A percentile compares a stretch with the other conserved stretches of the same genome.
phyloP scores from a whole-genome alignment of 2,329 filamentous ascomycete genomes.

The Stagonosporopsis cucurbitacearum region DNA sequence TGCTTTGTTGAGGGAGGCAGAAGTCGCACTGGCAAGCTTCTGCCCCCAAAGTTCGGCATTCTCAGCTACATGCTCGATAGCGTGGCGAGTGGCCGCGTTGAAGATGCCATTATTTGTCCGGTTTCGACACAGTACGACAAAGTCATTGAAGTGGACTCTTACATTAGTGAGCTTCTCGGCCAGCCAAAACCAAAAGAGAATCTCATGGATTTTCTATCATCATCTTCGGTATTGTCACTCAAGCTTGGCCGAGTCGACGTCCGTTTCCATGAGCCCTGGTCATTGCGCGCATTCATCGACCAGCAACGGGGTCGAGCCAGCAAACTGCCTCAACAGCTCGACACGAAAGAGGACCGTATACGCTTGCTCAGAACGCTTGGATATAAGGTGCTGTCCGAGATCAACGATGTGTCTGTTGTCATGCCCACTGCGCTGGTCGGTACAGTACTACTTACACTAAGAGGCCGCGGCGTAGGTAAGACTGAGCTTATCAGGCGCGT shows the following conservation, averaged over 20 bases:
- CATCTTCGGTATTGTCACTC: slow-evolving; percentile 85
- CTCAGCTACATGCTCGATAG: slow-evolving; percentile 90
- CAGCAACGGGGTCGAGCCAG: slow-evolving; percentile 71
- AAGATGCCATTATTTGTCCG: slow-evolving; percentile 92
- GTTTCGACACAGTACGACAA: slow-evolving; percentile 99
- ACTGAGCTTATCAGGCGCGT: slow-evolving; percentile 84
- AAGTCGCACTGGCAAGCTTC: slow-evolving; percentile 89
- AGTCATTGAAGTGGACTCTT: slow-evolving; percentile 90
- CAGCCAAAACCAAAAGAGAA: slow-evolving; percentile 97
- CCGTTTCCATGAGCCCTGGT: slow-evolving; percentile 96
- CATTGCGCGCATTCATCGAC: slow-evolving; percentile 78
- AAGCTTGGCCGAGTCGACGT: slow-evolving; percentile 93
- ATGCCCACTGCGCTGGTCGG: slow-evolving; percentile 98
- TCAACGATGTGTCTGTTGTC: slow-evolving; percentile 94
- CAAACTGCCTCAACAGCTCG: slow-evolving; percentile 43
- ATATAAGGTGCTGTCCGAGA: slow-evolving; percentile 90
- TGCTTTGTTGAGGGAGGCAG: slow-evolving; percentile 98
- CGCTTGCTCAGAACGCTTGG: slow-evolving; percentile 84
- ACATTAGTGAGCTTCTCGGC: slow-evolving; percentile 91
- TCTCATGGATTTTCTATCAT: slow-evolving; percentile 83
- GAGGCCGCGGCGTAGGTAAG: slow-evolving; percentile 90
- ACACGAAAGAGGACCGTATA: slow-evolving; percentile 60
- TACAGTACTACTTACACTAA: slow-evolving; percentile 87
- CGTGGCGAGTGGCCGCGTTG: slow-evolving; percentile 82
- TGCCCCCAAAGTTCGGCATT: slow-evolving; percentile 95